Base-by-base conservation (phyloP, 148 eudicot genomes). In the Amaranthus cruentus region DNA sequence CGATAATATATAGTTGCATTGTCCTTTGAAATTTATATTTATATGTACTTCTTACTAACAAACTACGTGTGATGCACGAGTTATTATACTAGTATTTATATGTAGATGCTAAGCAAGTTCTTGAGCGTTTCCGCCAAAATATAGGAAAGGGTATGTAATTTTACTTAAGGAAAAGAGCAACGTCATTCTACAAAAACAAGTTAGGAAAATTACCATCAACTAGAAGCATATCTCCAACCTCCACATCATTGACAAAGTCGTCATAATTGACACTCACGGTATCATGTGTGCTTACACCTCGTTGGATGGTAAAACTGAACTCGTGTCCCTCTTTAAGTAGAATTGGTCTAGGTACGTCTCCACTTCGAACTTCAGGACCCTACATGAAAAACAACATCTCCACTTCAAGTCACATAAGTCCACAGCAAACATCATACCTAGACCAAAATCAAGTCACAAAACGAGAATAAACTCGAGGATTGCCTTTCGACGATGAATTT, bases 301-400 rank as follows among this genome's bases (percentile, higher is more conserved):
- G 91, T 81, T 70, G 78, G 58, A 90, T 95, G 55, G 99, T 95
- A 77, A 95, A 95, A 81, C 66, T 88, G 84, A 95, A 95, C 74
- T 95, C 93, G 78, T 95, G 96, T 49, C 99, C 97, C 78, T 95
- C 97, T 78, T 87, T 74, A 12, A 95, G 93, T 72, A 82, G 65
- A 61, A 95, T 88, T 49, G 99, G 97, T 78, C 88, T 84, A 69
- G 97, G 88, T 68, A 95, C 91, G 82, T 95, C 99, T 78, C 99
- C 99, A 78, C 98, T 95, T 88, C 98, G 87, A 68, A 91, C 97
- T 87, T 90, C 97, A 75, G 97, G 98, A 71, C 98, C 98, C 97
- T 91, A 78, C 52, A 84, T 60, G 60, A 81, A 73, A 64, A 77
- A 11, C 43, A 48, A 11, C 38, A 28, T 28, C 38, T 28, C 38